phyloP scores from a whole-genome alignment of 257 asterid genomes.

The Ajuga chamaepitys region DNA sequence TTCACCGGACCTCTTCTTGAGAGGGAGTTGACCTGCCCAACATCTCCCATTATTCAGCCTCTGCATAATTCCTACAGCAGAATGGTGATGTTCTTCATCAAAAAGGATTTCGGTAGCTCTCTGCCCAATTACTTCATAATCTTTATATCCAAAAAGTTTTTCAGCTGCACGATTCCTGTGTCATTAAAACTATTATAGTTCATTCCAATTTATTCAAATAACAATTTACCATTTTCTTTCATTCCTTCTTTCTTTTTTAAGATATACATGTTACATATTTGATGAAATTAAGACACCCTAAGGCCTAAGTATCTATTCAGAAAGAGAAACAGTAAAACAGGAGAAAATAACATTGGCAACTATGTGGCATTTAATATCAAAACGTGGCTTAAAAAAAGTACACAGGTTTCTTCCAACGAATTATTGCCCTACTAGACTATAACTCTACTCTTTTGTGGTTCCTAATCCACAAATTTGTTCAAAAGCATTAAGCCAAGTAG shows the following conservation, averaged over 20 bases:
- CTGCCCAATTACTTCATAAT: conserved; percentile 49
- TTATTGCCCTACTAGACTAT: not conserved
- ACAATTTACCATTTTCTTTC: not conserved
- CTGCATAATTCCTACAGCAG: conserved; percentile 26
- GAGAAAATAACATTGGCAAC: not conserved
- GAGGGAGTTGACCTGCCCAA: conserved; percentile 77
- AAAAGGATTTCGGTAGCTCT: conserved; percentile 31
- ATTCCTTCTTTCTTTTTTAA: too few species aligned
- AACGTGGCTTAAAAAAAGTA: not conserved
- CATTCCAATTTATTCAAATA: not conserved
- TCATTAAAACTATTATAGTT: not conserved
- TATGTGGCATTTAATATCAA: not conserved
- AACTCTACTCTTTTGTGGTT: not conserved
- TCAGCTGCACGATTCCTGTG: conserved; percentile 74
- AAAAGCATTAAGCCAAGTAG: not conserved
- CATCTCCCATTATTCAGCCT: conserved; percentile 36
- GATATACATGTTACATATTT: not conserved
- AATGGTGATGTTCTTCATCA: conserved; percentile 36
- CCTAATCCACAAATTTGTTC: not conserved
- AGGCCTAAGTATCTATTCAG: not conserved
- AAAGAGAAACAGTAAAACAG: not conserved
- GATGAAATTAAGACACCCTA: not conserved
- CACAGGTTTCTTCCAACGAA: not conserved
- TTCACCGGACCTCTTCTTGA: conserved; percentile 48
- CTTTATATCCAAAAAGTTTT: conserved; percentile 63